Conservation (phyloP, 2,329 filamentous ascomycete species). For the Septoria petroselini region DNA sequence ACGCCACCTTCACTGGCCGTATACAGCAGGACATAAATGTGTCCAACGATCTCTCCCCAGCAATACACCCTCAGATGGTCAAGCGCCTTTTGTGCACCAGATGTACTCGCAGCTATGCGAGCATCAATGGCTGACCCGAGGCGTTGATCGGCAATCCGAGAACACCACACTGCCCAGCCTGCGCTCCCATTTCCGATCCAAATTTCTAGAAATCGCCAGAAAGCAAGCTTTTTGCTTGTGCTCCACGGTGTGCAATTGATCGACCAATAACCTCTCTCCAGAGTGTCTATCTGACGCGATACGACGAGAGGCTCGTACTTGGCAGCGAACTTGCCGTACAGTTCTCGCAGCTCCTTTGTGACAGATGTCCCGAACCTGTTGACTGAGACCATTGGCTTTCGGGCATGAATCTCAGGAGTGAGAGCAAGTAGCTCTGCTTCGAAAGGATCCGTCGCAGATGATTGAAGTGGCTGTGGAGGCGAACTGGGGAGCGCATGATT, state of each 20-base stretch:
- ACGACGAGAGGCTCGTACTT: slow-evolving; percentile 40
- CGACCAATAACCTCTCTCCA: slow-evolving; percentile 78
- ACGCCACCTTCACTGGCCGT: slow-evolving; percentile 65
- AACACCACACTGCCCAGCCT: slow-evolving; percentile 65
- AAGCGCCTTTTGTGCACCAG: slow-evolving; percentile 21
- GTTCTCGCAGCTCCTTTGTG: slow-evolving; percentile 33
- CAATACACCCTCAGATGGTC: slow-evolving; percentile 63
- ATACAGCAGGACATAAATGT: slow-evolving; percentile 73
- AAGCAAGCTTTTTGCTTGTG: slow-evolving; percentile 46
- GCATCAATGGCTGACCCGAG: background rate
- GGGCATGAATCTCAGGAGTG: slow-evolving; percentile 25
- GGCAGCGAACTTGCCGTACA: slow-evolving; percentile 30
- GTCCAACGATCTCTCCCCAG: slow-evolving; percentile 70
- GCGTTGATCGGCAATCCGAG: slow-evolving; percentile 37
- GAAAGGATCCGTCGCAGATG: background rate
- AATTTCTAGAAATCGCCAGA: slow-evolving; percentile 62
- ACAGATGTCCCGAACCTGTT: slow-evolving; percentile 32
- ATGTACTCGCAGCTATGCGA: background rate
- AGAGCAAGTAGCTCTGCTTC: background rate
- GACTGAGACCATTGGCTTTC: slow-evolving; percentile 25
- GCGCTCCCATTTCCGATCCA: slow-evolving; percentile 58
- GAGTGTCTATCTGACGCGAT: slow-evolving; percentile 50
- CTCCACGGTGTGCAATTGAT: slow-evolving; percentile 60
- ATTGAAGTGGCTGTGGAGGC: background rate
- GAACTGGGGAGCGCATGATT: background rate